Percentiles rank a stretch among this genome's conserved stretches.
These are phyloP conservation scores for Kwoniella newhampshirensis DNA, from an alignment of 768 basidiomycete genomes.

Conservation along the genomic window DNA sequence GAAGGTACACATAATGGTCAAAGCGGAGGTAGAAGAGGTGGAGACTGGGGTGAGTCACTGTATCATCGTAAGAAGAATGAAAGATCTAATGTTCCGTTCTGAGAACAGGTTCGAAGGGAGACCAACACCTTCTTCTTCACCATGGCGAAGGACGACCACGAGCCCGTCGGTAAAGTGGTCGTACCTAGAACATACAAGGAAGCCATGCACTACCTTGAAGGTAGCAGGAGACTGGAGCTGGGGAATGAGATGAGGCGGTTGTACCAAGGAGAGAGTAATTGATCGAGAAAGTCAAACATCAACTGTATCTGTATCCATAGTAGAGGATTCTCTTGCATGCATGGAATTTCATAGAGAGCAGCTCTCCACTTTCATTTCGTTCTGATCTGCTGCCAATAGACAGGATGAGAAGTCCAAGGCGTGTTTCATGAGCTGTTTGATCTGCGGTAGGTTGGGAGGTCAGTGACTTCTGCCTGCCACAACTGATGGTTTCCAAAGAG, in stretches of 20 bases:
- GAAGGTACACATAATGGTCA: slow-evolving; percentile 51
- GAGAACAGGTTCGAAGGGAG: slow-evolving; percentile 54
- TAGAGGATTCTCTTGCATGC: too few relatives aligned
- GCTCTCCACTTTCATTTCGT: too few relatives aligned
- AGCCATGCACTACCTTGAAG: slow-evolving; percentile 82
- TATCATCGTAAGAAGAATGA: not conserved
- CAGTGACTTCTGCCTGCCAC: too few relatives aligned
- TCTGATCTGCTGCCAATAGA: too few relatives aligned
- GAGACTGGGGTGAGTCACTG: slow-evolving; percentile 61
- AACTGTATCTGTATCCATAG: too few relatives aligned
- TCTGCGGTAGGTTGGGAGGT: too few relatives aligned
- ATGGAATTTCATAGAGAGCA: too few relatives aligned
- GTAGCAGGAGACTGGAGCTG: slow-evolving; percentile 67
- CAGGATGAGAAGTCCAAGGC: too few relatives aligned
- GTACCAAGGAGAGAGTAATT: slow-evolving; percentile 29
- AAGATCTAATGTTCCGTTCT: not conserved
- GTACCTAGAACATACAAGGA: slow-evolving; percentile 57
- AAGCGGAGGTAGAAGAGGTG: slow-evolving; percentile 57
- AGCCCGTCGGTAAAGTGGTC: slow-evolving; percentile 44
- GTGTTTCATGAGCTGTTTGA: too few relatives aligned
- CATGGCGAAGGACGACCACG: slow-evolving; percentile 26
- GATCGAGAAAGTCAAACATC: too few relatives aligned
- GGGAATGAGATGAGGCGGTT: slow-evolving; percentile 65
- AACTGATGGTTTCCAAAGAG: too few relatives aligned
- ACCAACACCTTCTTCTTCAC: slow-evolving; percentile 43